A percentile compares a stretch with the other conserved stretches of the same genome.
phyloP scores from a whole-genome alignment of 306 rosid genomes.

The Lathyrus aphaca region DNA sequence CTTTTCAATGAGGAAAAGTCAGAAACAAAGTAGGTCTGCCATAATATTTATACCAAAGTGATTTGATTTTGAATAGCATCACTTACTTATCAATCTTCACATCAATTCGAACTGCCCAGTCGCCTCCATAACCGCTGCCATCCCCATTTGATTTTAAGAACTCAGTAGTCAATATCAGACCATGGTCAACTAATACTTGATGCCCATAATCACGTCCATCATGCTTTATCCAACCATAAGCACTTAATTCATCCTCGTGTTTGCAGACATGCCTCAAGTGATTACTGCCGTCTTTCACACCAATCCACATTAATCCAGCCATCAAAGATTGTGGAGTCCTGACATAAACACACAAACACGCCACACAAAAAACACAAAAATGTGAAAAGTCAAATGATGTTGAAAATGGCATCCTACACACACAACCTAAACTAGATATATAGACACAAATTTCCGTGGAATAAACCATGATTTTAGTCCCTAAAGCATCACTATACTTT shows the following conservation, averaged over 20 bases:
- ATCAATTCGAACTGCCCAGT: constrained; percentile 80
- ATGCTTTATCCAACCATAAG: constrained; percentile 84
- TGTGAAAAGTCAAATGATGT: constrained; percentile 16
- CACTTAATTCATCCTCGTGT: constrained; percentile 72
- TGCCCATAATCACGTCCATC: constrained; percentile 90
- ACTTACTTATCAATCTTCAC: constrained; percentile 62
- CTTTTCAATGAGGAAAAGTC: constrained; percentile 23
- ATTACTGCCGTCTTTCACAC: constrained; percentile 64
- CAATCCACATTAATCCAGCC: constrained; percentile 95
- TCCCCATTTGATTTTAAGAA: constrained; percentile 77
- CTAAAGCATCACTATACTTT: neutral
- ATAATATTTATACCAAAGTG: neutral
- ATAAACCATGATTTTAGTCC: neutral
- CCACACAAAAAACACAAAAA: neutral
- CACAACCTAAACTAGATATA: neutral
- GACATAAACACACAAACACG: constrained; percentile 27
- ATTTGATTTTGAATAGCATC: constrained; percentile 9
- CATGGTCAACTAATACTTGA: constrained; percentile 80
- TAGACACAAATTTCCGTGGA: neutral
- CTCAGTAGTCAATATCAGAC: constrained; percentile 64
- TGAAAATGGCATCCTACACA: neutral
- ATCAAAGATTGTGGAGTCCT: constrained; percentile 92
- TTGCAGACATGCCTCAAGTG: constrained; percentile 65
- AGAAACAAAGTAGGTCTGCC: constrained; percentile 9
- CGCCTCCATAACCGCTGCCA: constrained; percentile 90